phyloP scores from a whole-genome alignment of 371 early-diverging fungal genomes.

The Nematocida sp. region DNA sequence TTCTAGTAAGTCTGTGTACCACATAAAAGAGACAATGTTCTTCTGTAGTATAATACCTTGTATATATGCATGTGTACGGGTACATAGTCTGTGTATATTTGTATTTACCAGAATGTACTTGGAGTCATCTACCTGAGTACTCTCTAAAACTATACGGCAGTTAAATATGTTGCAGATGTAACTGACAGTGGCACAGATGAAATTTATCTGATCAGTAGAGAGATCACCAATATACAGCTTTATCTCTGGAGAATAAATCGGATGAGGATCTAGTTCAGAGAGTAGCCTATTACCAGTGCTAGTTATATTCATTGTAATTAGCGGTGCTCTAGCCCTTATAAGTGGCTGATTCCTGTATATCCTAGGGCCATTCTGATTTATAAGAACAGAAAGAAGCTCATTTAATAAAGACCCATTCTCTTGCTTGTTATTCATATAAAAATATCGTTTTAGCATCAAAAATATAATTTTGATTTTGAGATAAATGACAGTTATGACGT shows the following conservation, averaged over 20 bases:
- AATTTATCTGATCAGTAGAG: neutral
- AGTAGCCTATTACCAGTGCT: constrained; percentile 3
- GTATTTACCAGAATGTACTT: constrained; percentile 19
- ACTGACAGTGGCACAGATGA: constrained; percentile 1
- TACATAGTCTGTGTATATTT: neutral
- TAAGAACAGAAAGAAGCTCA: too few relatives aligned
- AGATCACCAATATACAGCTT: neutral
- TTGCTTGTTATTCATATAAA: too few relatives aligned
- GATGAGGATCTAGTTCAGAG: neutral
- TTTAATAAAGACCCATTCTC: too few relatives aligned
- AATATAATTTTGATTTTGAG: too few relatives aligned
- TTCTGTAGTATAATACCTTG: neutral
- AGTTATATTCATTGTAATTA: too few relatives aligned
- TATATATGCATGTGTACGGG: constrained; percentile 27
- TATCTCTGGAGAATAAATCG: neutral
- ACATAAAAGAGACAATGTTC: constrained; percentile 29
- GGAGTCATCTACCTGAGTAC: neutral
- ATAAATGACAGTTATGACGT: too few relatives aligned
- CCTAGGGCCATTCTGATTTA: too few relatives aligned
- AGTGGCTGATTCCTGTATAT: too few relatives aligned
- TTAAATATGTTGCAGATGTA: neutral
- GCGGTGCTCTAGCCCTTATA: too few relatives aligned
- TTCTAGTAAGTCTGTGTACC: constrained; percentile 41
- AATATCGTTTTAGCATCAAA: too few relatives aligned
- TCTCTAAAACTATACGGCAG: neutral